A percentile compares a stretch with the other conserved stretches of the same genome.
Conservation (phyloP, 768 basidiomycete genomes). For the Mycena filopes region DNA sequence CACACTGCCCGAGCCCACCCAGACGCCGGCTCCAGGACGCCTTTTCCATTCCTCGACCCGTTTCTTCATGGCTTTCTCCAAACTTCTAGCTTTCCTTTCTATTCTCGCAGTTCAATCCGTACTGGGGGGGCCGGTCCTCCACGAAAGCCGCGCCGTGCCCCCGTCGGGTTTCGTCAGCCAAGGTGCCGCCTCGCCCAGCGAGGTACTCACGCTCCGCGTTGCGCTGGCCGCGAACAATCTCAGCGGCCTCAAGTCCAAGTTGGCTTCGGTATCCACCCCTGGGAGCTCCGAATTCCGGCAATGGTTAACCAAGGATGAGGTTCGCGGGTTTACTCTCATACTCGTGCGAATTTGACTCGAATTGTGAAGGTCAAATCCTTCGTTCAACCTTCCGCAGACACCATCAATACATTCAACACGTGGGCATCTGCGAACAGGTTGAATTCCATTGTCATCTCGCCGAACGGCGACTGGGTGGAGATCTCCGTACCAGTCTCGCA, state of each 20-base stretch:
- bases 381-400: slow-evolving; percentile 4
- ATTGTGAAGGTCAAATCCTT: slow-evolving; percentile 7
- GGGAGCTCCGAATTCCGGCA: neutral
- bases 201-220: neutral
- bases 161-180: no score
- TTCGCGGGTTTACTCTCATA: neutral
- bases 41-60: no score
- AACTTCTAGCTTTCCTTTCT: no score
- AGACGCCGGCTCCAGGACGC: no score
- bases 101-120: no score
- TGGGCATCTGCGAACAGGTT: slow-evolving; percentile 10
- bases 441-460: slow-evolving; percentile 5
- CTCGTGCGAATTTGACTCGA: no score
- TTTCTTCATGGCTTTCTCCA: no score
- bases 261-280: neutral
- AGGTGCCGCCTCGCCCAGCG: no score
- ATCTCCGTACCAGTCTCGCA: slow-evolving; percentile 3
- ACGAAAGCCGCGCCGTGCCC: no score
- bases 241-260: neutral
- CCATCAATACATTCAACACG: neutral
- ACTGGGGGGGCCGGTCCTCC: no score
- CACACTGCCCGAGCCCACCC: no score
- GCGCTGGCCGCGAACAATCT: neutral
- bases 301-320: slow-evolving; percentile 10
- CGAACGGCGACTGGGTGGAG: slow-evolving; percentile 6